Base-by-base conservation (phyloP, 2,329 filamentous ascomycete species). In the Ophiostoma piceae region DNA sequence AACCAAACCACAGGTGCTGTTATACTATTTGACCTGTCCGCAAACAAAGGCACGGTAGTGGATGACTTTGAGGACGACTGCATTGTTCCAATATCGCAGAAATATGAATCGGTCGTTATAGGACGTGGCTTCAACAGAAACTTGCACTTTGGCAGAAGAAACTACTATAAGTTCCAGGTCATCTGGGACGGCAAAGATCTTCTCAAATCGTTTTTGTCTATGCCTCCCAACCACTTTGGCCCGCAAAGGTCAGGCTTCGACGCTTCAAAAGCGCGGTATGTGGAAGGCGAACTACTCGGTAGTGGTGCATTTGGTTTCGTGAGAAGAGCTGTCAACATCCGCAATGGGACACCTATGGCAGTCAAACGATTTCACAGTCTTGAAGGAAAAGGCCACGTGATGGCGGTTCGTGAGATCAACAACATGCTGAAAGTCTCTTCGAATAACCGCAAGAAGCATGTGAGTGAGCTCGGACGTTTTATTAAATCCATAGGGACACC, bases 331-430 rank as follows among this genome's bases (percentile, higher is more conserved):
- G 37, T 76, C 19, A 71, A 77, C 60, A 70, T 75, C n/a, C 73
- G 69, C 12, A 73, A 68, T 2, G 76, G 76, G 4, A 67, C 64
- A 16, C 47, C 74, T 37, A 75, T 77, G 67, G 76, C 76, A n/a
- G 75, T 77, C 32, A 77, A 77, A 67, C 74, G 72, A 7, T 77
- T 75, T 66, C 71, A 74, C 70, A 74, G 69, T 39, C 68, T 77
- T 9, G 72, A 74, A 2, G 74, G 73, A 9, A 75, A 74, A 70
- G 66, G 74, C 1, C 69, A 75, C 16, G 66, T 73, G 11, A 75
- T 76, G 71, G 76, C 75, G 5, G 74, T 74, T 1, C 68, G 76
- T 1, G 76, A 77, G 47, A 71, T 76, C 16, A 73, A 74, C 65
- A 75, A 75, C 39, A 71, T 76, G 57, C 71, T 75, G 19, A 72